Evolutionary conservation across 2,329 filamentous ascomycete species (phyloP).

Genomic region (Aspergillus sp.): DNA sequence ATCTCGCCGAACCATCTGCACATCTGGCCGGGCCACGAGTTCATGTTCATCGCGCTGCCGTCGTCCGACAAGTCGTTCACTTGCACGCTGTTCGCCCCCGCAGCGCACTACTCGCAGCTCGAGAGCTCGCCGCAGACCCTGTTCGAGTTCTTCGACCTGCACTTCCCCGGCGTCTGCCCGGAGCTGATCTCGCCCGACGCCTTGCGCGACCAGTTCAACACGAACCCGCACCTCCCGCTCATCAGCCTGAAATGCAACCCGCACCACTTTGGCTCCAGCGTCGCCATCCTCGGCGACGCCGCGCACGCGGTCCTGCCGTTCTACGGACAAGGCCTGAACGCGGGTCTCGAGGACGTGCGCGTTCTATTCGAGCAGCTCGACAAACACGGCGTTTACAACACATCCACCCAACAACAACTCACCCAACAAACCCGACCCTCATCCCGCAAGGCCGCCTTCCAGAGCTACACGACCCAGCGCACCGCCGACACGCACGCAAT

Average conservation of each 20-base stretch:
- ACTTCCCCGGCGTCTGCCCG: conserved; percentile 77
- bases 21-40: conserved; percentile 89
- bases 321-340: conserved; percentile 97
- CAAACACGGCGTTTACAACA: conserved; percentile 44
- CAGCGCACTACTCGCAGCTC: conserved; percentile 57
- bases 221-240: conserved; percentile 82
- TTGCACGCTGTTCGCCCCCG: conserved; percentile 83
- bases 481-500: conserved; percentile 76
- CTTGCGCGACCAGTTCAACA: conserved; percentile 63
- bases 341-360: conserved; percentile 86
- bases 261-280: conserved; percentile 68
- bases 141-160: conserved; percentile 73
- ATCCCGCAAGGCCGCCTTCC: conserved; percentile 44
- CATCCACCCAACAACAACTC: conserved; percentile 28
- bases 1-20: conserved; percentile 91
- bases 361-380: conserved; percentile 79
- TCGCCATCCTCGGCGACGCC: conserved; percentile 82
- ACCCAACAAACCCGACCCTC: conserved; percentile 37
- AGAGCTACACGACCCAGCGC: conserved; percentile 65
- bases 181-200: conserved; percentile 50
- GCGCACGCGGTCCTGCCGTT: conserved; percentile 98
- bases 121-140: conserved; percentile 56
- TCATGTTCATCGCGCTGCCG: conserved; percentile 98
- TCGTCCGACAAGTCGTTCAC: conserved; percentile 84
- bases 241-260: conserved; percentile 90